Evolutionary conservation across 306 rosid genomes (phyloP), one percentile per base, ranked within the genome.

Genomic region (Malus fusca): DNA sequence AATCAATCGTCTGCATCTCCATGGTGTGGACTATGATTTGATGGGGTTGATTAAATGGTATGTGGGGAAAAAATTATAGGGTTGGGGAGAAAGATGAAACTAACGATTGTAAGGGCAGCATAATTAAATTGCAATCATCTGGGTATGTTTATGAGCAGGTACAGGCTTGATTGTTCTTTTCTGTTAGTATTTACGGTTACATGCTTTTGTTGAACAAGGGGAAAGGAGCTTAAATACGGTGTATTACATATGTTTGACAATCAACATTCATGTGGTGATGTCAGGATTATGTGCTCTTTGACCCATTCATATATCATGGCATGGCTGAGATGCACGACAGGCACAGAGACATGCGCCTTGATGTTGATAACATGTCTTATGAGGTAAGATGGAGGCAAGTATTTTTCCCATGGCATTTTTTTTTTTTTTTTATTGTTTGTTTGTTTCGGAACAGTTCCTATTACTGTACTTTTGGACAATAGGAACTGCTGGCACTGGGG

Each of bases 261-360:
- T 73, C 28, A 21, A 40, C 15, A 18, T 71, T 33, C 4, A 11
- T 40, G 10, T 78, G 66, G 31, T 68, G 26, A 77, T 82, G 42
- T 73, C 92, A 92, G 98, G 98, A 92, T 84, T 83, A 87, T 84
- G 75, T 87, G 94, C 80, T 89, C 53, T 73, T 92, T 75, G 98
- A 92, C 82, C 96, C 96, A 30, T 92, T 85, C 79, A 75, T 88
- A 73, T 83, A 82, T 77, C 94, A 88, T 77, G 94, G 91, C 48
- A 80, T 90, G 88, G 92, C 94, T 44, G 98, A 92, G 81, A 81
- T 87, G 85, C 94, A 92, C 63, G 98, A 92, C 83, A 82, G 98
- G 83, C 98, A 92, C 86, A 84, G 98, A 80, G 96, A 89, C 80
- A 88, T 92, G 98, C 96, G 96, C 84, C 96, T 92, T 48, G 98